These are phyloP conservation scores for Carex sylvatica DNA, from an alignment of 202 grass and related monocot species.

Conservation along the genomic window DNA sequence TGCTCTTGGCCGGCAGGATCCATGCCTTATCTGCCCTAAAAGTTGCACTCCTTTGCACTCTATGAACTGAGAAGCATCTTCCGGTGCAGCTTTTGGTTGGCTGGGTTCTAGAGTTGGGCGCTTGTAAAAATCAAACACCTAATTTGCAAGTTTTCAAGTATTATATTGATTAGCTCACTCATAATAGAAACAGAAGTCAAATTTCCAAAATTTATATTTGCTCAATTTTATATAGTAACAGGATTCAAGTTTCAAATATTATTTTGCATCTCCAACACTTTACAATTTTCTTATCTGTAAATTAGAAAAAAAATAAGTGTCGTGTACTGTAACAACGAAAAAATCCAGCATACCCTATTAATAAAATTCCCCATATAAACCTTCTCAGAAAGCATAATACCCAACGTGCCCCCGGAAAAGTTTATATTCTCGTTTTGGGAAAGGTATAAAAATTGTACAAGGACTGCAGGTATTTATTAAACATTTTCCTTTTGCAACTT, in stretches of 20 bases:
- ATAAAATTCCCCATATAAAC: background rate
- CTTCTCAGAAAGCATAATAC: background rate
- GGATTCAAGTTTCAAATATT: background rate
- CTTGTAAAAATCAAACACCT: conserved; percentile 99
- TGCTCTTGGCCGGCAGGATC: conserved; percentile 89
- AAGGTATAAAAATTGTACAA: conserved; percentile 2
- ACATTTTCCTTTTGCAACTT: background rate
- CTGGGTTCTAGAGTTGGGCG: conserved; percentile 70
- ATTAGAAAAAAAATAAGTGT: background rate
- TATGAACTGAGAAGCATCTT: conserved; percentile 64
- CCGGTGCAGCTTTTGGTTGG: conserved; percentile 57
- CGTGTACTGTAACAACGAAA: background rate
- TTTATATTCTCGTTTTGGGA: background rate
- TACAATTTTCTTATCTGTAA: background rate
- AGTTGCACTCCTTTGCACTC: conserved; percentile 83
- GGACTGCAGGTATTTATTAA: background rate
- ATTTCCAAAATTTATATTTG: background rate
- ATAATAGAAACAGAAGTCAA: conserved; percentile 7
- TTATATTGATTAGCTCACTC: background rate
- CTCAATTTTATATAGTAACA: background rate
- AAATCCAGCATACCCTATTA: background rate
- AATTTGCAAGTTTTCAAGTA: conserved; percentile 31
- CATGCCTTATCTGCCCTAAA: conserved; percentile 93
- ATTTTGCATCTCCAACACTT: background rate
- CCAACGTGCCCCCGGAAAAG: background rate